Base-by-base conservation (phyloP, 257 asterid species). In the Haberlea rhodopensis region DNA sequence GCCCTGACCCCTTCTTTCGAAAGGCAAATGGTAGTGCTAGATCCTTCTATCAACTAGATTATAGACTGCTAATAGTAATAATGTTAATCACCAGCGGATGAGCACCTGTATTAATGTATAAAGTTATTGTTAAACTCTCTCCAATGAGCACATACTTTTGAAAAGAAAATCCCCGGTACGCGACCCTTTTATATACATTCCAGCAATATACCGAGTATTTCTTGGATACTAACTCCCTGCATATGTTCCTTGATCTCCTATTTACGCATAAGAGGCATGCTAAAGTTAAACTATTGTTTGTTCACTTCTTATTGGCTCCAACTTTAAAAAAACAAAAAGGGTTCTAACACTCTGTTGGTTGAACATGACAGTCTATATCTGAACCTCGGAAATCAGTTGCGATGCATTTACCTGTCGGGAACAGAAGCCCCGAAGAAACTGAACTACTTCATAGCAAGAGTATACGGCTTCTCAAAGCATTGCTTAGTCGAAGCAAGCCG, bases 351-450 rank as follows among this genome's bases (percentile, higher is more conserved):
- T 59, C 31, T 68, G 20, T 49, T 53, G 73, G 20, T 71, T 65
- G 6, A 63, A 8, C 57, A 27, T 57, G 57, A 53, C 91, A 91
- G 95, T 79, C 73, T 48, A 82, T 81, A 53, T 77, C 88, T n/a
- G 96, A 86, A 40, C 85, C 90, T 73, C 87, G 77, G 58, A 91
- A 83, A 76, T 86, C 98, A 53, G 91, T 84, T 76, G 88, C 98
- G 7, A 83, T 88, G 96, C 77, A 88, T 43, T 65, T 87, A 32
- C 86, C 87, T 49, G 82, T 69, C n/a, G 96, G 81, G 21, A 79
- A 75, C 73, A 87, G 68, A 63, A 84, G 79, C 62, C 80, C 79
- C 13, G 85, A 79, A 75, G 90, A 85, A 13, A 29, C 64, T 0
- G 96, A 87, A 24, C 84, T 78, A 27, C 70, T 63, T 62, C 79